These are phyloP conservation scores for Fusarium concolor DNA, from an alignment of 2,329 filamentous ascomycete species.

Conservation along the genomic window DNA sequence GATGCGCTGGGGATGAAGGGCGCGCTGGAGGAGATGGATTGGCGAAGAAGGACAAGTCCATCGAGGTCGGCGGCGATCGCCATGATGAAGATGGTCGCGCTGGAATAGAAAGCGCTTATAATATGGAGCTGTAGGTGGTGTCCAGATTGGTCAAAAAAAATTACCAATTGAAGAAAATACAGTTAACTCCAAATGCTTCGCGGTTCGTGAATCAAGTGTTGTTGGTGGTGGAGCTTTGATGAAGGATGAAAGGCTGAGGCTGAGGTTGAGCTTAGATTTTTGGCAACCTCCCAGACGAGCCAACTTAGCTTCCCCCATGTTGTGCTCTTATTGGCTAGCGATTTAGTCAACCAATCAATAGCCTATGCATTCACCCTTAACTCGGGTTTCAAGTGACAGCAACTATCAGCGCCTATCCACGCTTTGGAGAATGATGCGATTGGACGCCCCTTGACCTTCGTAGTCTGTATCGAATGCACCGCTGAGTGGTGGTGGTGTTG, in stretches of 20 bases:
- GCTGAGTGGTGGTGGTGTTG: neutral
- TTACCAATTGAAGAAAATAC: neutral
- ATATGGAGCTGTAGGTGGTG: neutral
- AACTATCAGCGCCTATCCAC: neutral
- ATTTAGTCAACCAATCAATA: slow-evolving; percentile 37
- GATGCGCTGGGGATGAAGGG: slow-evolving; percentile 80
- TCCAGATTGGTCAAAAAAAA: neutral
- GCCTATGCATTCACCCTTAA: neutral
- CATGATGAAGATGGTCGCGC: slow-evolving; percentile 57
- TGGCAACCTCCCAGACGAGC: slow-evolving; percentile 20
- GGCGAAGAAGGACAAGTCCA: slow-evolving; percentile 84
- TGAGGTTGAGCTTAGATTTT: slow-evolving; percentile 44
- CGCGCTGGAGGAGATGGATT: slow-evolving; percentile 78
- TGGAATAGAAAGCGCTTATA: slow-evolving; percentile 4
- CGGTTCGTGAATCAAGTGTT: neutral
- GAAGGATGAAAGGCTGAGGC: slow-evolving; percentile 44
- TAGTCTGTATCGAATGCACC: neutral
- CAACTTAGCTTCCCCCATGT: slow-evolving; percentile 20
- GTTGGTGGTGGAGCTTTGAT: slow-evolving; percentile 12
- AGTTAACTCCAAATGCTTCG: neutral
- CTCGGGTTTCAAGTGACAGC: neutral
- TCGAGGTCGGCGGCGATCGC: slow-evolving; percentile 71
- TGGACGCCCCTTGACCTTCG: neutral
- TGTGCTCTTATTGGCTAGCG: slow-evolving; percentile 15
- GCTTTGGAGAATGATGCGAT: neutral